phyloP scores from a whole-genome alignment of 129 eudicot genomes.

The Lactuca sativa region DNA sequence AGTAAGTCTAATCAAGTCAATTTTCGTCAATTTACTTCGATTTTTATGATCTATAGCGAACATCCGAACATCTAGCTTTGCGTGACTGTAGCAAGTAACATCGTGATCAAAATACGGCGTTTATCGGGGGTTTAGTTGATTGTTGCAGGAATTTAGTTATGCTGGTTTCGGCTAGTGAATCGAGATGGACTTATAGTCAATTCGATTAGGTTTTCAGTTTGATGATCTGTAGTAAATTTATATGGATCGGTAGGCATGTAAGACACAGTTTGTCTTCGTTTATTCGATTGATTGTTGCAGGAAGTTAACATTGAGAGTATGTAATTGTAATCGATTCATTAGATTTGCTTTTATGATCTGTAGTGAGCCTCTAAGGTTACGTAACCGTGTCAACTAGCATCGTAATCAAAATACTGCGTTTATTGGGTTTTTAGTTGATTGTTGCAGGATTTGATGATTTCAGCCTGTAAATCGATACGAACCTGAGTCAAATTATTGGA shows the following conservation, averaged over 20 bases:
- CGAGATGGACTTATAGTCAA: background rate
- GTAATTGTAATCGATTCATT: background rate
- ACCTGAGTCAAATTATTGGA: background rate
- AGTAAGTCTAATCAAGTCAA: constrained; percentile 34
- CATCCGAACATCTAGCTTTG: constrained; percentile 1
- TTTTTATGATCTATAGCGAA: background rate
- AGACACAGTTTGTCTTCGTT: background rate
- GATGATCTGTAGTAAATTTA: background rate
- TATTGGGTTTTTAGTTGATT: constrained; percentile 19
- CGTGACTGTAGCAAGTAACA: background rate
- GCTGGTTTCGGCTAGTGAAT: background rate
- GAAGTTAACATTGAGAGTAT: constrained; percentile 2
- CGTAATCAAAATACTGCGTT: background rate
- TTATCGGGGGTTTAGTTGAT: background rate
- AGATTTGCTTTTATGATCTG: background rate
- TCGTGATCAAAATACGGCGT: constrained; percentile 14
- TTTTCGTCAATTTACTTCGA: background rate
- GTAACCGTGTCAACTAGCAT: background rate
- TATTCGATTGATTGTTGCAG: constrained; percentile 5
- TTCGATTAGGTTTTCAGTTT: background rate
- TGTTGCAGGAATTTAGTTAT: background rate
- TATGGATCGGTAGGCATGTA: background rate
- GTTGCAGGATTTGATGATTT: constrained; percentile 18
- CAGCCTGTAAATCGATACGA: constrained; percentile 2
- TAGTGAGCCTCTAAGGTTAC: constrained; percentile 9